Evolutionary conservation across 2,329 filamentous ascomycete species (phyloP), one percentile per base, ranked within the genome.

Genomic region (Aspergillus piperis): DNA sequence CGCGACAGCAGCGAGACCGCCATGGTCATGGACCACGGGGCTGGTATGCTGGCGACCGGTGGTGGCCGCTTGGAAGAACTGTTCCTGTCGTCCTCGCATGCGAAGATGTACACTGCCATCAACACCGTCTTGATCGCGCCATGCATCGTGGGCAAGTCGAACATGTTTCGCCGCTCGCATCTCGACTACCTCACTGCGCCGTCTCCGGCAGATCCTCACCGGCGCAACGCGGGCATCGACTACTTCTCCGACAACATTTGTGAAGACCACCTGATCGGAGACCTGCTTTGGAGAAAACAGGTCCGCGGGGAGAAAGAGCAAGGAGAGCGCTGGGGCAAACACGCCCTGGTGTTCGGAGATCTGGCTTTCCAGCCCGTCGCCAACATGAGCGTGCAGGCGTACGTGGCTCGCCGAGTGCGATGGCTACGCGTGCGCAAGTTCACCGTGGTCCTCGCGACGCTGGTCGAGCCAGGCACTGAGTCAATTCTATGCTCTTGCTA

Each of bases 61-160:
- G 95, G 96, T 21, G 93, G 92, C 5, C 85, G 92, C 0, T 83
- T 99, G 0, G 95, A 99, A 73, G 95, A 99, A 73, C 87, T 94
- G 76, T 99, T 98, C 79, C 90, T 99, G 84, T 89, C 92, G 0
- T 95, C 92, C 0, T 87, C 92, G 0, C 95, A 99, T 75, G 92
- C 92, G 68, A 99, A 99, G 73, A 98, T 99, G 82, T 99, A 99
- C 80, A 90, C 89, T 8, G 95, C 94, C 62, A 99, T 99, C 83
- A 98, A 98, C 77, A 91, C 91, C 0, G 91, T 97, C 15, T 84
- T 90, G 3, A 80, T 98, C 55, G 95, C 95, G 0, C 95, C 96
- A 8, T 99, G 95, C 76, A 90, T 96, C 60, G 89, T 98, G 21
- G 95, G 95, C 54, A 99, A 99, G 80, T 96, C 92, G 70, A 98